phyloP scores from a whole-genome alignment of 306 rosid genomes.

The Amphicarpaea edgeworthii region DNA sequence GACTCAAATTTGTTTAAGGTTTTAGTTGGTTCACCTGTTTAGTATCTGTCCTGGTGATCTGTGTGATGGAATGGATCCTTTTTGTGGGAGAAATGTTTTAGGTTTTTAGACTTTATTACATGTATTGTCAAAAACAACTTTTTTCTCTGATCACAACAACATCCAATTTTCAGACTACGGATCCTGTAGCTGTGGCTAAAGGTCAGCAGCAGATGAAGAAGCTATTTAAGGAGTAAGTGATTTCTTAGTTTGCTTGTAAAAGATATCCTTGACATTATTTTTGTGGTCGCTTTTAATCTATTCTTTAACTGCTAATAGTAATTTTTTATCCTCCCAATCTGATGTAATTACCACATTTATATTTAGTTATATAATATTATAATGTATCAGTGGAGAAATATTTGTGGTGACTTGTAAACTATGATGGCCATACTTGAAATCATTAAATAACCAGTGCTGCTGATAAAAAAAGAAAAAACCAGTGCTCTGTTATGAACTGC shows the following conservation, averaged over 20 bases:
- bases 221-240: constrained; percentile 51
- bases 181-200: constrained; percentile 39
- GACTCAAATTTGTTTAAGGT: neutral
- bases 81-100: neutral
- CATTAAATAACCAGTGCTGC: neutral
- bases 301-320: neutral
- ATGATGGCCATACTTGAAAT: constrained; percentile 25
- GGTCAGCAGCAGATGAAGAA: constrained; percentile 45
- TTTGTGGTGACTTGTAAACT: constrained; percentile 35
- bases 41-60: constrained; percentile 24
- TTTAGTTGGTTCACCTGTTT: constrained; percentile 12
- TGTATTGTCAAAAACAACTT: constrained; percentile 16
- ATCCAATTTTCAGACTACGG: constrained; percentile 45
- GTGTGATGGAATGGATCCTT: neutral
- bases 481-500: neutral
- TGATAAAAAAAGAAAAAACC: no score
- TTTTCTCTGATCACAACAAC: constrained; percentile 33
- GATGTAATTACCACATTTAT: constrained; percentile 24
- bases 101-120: constrained; percentile 15
- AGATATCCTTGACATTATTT: constrained; percentile 25
- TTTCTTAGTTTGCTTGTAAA: constrained; percentile 19
- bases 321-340: constrained; percentile 1
- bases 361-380: constrained; percentile 33
- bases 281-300: neutral
- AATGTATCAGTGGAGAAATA: constrained; percentile 6